Evolutionary conservation across 2,329 filamentous ascomycete species (phyloP).

Genomic region (Sporothrix brunneoviolacea): DNA sequence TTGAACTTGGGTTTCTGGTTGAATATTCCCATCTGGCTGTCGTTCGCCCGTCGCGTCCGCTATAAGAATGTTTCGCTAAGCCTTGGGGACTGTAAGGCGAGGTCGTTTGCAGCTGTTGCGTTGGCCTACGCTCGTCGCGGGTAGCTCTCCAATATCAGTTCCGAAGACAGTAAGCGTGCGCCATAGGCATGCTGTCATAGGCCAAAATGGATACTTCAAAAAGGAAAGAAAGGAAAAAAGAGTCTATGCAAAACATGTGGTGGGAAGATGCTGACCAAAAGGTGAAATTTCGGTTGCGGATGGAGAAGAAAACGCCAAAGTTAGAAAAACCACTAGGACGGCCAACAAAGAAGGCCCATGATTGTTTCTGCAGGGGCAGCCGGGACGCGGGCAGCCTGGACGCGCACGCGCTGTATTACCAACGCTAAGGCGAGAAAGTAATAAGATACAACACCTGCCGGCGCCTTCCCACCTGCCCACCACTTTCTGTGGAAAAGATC

Average conservation of each 20-base stretch:
- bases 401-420: slow-evolving; percentile 10
- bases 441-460: no score
- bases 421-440: no score
- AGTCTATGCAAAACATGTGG: background rate
- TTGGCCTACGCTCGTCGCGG: no score
- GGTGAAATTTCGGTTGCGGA: background rate
- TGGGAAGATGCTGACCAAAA: background rate
- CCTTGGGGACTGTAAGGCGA: no score
- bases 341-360: background rate
- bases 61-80: no score
- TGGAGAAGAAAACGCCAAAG: background rate
- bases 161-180: no score
- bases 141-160: no score
- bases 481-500: no score
- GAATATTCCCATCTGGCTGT: slow-evolving; percentile 33
- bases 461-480: no score
- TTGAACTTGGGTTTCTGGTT: slow-evolving; percentile 44
- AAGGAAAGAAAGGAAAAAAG: background rate
- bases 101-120: no score
- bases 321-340: background rate
- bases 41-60: no score
- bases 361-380: slow-evolving; percentile 6
- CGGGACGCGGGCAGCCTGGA: no score
- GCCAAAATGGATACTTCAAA: background rate
- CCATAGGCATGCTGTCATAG: background rate